Evolutionary conservation across 140 eudicot genomes (phyloP).

Genomic region (Stevia rebaudiana): DNA sequence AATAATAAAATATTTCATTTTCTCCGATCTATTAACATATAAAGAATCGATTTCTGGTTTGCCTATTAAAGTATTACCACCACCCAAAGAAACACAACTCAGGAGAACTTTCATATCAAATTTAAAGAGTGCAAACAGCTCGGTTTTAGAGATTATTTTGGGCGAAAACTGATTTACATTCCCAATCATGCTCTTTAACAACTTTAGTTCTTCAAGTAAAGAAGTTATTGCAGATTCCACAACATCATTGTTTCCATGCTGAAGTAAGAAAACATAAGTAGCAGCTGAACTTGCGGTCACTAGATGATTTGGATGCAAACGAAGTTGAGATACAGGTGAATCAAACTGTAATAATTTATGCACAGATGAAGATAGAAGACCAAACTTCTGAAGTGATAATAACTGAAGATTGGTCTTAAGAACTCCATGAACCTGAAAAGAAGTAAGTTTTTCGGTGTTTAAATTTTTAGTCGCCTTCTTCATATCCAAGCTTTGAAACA

Average conservation of each 20-base stretch:
- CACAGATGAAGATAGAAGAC: conserved; percentile 76
- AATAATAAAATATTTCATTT: conserved; percentile 41
- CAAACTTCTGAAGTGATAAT: conserved; percentile 84
- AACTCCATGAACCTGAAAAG: conserved; percentile 94
- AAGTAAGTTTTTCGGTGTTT: conserved; percentile 45
- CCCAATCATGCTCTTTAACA: conserved; percentile 48
- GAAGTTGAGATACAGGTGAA: conserved; percentile 83
- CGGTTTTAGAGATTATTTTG: conserved; percentile 45
- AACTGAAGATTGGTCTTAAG: conserved; percentile 90
- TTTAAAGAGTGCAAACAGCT: conserved; percentile 65
- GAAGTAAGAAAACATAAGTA: conserved; percentile 84
- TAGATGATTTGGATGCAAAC: conserved; percentile 90
- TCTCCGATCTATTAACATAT: conserved; percentile 56
- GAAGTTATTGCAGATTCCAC: conserved; percentile 56
- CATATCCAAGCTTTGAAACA: conserved; percentile 74
- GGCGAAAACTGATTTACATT: conserved; percentile 14
- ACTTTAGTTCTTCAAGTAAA: conserved; percentile 61
- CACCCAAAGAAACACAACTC: conserved; percentile 63
- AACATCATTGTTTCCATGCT: conserved; percentile 78
- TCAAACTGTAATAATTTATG: conserved; percentile 59
- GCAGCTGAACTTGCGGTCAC: conserved; percentile 96
- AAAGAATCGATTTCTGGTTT: conserved; percentile 53
- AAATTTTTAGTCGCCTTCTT: conserved; percentile 20
- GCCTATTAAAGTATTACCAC: conserved; percentile 51
- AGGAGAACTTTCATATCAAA: conserved; percentile 72